Conservation (phyloP, 108 stramenopile genomes). For the Mediolabrus comicus region DNA sequence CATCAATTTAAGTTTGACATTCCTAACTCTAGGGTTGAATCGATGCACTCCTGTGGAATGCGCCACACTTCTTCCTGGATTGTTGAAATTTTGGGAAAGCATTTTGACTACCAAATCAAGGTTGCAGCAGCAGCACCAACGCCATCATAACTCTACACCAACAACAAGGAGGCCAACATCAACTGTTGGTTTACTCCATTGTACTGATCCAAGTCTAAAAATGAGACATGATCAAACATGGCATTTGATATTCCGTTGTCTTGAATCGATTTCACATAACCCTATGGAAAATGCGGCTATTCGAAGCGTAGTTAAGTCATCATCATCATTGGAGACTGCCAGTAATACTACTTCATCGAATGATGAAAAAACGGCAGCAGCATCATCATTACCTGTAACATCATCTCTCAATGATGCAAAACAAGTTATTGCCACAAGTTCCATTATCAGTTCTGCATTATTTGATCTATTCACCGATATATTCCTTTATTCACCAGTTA, state of each 20-base stretch:
- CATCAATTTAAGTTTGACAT: conserved; percentile 72
- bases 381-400: neutral
- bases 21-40: conserved; percentile 71
- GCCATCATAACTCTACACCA: neutral
- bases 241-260: conserved; percentile 64
- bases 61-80: conserved; percentile 49
- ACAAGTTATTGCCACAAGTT: conserved; percentile 4
- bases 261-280: conserved; percentile 42
- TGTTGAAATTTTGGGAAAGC: conserved; percentile 47
- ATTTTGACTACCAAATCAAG: conserved; percentile 1
- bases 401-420: conserved; percentile 10
- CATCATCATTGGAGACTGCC: neutral
- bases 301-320: neutral
- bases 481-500: conserved; percentile 52
- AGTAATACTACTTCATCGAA: neutral
- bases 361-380: neutral
- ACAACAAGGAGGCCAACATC: neutral
- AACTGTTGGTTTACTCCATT: conserved; percentile 2
- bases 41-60: conserved; percentile 43
- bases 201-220: conserved; percentile 32
- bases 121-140: too few species aligned
- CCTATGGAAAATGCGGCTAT: conserved; percentile 26
- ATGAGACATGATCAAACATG: conserved; percentile 62
- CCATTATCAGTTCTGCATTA: conserved; percentile 38
- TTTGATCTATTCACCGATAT: conserved; percentile 69